Evolutionary conservation across 169 alveolate genomes (phyloP).

Genomic region (Eimeria acervulina): DNA sequence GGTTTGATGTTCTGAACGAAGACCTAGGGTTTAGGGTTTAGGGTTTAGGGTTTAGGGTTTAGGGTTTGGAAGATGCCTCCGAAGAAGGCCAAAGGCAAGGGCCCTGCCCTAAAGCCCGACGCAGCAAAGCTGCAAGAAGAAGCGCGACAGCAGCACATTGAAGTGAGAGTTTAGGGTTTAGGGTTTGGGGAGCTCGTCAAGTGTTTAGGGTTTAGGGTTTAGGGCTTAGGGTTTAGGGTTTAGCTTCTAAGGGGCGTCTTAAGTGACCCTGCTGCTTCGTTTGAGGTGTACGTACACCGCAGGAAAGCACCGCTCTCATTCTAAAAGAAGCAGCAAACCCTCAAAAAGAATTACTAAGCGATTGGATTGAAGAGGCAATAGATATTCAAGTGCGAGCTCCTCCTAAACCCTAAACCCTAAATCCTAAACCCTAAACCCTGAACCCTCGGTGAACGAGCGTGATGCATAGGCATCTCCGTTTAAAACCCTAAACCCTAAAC

Average conservation of each 20-base stretch:
- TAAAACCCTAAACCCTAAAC: too few species aligned
- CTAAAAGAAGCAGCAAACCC: neutral
- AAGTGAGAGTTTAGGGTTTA: neutral
- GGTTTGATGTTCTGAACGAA: too few species aligned
- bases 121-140: neutral
- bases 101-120: neutral
- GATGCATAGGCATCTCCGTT: too few species aligned
- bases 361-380: neutral
- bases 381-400: neutral
- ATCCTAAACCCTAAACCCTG: neutral
- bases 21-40: neutral
- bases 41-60: constrained; percentile 7
- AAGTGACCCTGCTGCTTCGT: too few species aligned
- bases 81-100: neutral
- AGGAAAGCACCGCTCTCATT: neutral
- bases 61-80: neutral
- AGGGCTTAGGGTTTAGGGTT: too few species aligned
- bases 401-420: neutral
- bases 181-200: neutral
- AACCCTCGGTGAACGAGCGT: too few species aligned
- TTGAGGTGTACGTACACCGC: neutral
- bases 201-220: too few species aligned
- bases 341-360: neutral
- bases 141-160: neutral
- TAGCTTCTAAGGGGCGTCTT: too few species aligned